Conservation (phyloP, 148 eudicot species). For the Talinum fruticosum region DNA sequence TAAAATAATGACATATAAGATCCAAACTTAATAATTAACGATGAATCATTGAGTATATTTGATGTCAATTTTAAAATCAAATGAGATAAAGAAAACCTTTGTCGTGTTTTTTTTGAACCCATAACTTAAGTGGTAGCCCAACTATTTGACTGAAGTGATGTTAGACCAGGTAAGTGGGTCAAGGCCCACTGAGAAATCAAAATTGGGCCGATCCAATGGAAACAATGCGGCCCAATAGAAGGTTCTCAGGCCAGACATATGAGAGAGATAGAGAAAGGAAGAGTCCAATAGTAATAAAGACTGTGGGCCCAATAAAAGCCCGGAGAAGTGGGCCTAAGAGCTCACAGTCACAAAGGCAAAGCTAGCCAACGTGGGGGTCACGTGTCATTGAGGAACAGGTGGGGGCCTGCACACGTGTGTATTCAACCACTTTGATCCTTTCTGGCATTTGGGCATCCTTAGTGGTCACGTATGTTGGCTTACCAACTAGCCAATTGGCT, state of each 20-base stretch:
- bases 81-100: too few relatives aligned
- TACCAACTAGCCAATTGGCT: background rate
- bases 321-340: background rate
- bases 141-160: too few relatives aligned
- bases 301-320: background rate
- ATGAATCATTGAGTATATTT: too few relatives aligned
- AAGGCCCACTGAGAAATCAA: background rate
- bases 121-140: too few relatives aligned
- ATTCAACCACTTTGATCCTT: background rate
- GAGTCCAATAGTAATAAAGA: background rate
- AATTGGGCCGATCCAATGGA: too few relatives aligned
- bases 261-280: background rate
- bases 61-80: too few relatives aligned
- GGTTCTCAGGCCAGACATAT: background rate
- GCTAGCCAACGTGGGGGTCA: constrained; percentile 1
- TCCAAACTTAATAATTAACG: too few relatives aligned
- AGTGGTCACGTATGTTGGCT: background rate
- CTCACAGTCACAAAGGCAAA: background rate
- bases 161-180: too few relatives aligned
- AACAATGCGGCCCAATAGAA: too few relatives aligned
- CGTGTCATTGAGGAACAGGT: background rate
- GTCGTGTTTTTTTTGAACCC: too few relatives aligned
- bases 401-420: constrained; percentile 6
- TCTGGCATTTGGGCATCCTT: background rate
- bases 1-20: too few relatives aligned